A percentile compares a stretch with the other conserved stretches of the same genome.
phyloP scores from a whole-genome alignment of 257 asterid species.

The Fraxinus cuspidata region DNA sequence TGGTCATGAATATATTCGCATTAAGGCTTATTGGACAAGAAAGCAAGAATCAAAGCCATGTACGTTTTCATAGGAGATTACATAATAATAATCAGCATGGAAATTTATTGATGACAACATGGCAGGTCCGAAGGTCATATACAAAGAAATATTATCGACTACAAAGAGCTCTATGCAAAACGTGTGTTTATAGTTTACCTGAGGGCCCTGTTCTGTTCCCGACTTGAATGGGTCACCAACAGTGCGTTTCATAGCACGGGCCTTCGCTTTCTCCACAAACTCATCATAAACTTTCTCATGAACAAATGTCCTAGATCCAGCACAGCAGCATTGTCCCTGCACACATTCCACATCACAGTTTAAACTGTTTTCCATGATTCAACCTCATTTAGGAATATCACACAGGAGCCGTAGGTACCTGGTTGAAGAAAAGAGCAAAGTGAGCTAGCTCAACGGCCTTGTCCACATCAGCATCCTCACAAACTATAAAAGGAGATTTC shows the following conservation, averaged over 20 bases:
- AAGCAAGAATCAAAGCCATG: not conserved
- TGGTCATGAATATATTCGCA: constrained; percentile 2
- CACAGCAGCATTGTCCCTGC: constrained; percentile 98
- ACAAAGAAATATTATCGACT: constrained; percentile 2
- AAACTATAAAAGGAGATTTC: constrained; percentile 93
- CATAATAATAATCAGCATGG: not conserved
- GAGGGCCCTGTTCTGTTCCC: constrained; percentile 94
- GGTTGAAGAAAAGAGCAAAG: constrained; percentile 89
- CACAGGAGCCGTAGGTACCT: constrained; percentile 45
- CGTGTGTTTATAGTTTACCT: constrained; percentile 43
- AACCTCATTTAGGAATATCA: not conserved
- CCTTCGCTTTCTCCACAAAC: constrained; percentile 77
- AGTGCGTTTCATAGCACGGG: constrained; percentile 64
- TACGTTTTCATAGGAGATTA: constrained; percentile 1
- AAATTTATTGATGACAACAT: not conserved
- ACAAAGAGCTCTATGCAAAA: not conserved
- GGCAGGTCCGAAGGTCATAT: not conserved
- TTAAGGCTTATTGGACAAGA: constrained; percentile 21
- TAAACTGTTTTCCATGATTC: not conserved
- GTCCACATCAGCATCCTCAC: constrained; percentile 97
- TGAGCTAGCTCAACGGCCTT: constrained; percentile 89
- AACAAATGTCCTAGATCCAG: constrained; percentile 87
- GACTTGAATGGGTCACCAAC: constrained; percentile 97
- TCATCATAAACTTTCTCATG: constrained; percentile 90
- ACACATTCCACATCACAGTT: constrained; percentile 9